Evolutionary conservation across 176 grass and related monocot species (phyloP).

Genomic region (Puya raimondii): DNA sequence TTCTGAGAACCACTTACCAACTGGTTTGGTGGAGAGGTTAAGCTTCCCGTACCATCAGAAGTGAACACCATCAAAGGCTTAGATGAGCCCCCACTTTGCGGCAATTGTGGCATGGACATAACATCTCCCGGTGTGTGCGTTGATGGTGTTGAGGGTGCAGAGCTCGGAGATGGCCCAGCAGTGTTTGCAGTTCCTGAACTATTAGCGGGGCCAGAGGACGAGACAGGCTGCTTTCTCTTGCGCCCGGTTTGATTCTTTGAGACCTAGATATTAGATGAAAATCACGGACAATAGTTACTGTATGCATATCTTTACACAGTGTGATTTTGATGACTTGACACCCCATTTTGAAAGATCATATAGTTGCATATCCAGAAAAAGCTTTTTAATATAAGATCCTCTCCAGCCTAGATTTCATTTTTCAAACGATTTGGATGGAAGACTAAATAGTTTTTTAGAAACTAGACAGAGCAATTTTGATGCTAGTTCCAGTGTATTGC

Average conservation of each 20-base stretch:
- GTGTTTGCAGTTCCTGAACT: conserved; percentile 95
- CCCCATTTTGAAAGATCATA: no score
- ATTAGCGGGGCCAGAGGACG: conserved; percentile 75
- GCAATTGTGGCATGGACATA: conserved; percentile 72
- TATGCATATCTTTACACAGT: conserved; percentile 15
- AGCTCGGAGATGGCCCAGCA: conserved; percentile 90
- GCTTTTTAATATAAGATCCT: no score
- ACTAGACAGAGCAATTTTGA: no score
- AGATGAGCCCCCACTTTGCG: conserved; percentile 63
- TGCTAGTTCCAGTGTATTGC: no score
- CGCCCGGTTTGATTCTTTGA: not conserved
- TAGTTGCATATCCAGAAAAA: no score
- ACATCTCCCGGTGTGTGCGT: conserved; percentile 94
- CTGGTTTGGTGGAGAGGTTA: conserved; percentile 76
- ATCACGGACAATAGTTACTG: not conserved
- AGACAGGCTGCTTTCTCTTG: conserved; percentile 67
- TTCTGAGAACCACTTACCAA: conserved; percentile 37
- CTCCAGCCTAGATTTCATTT: no score
- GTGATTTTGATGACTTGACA: conserved; percentile 9
- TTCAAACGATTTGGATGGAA: no score
- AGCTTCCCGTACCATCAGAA: conserved; percentile 65
- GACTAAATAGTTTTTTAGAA: no score
- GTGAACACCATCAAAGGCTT: conserved; percentile 75
- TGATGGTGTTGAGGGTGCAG: conserved; percentile 90
- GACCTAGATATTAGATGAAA: not conserved